phyloP scores from a whole-genome alignment of 768 basidiomycete genomes.

The Sporobolomyces roseus region DNA sequence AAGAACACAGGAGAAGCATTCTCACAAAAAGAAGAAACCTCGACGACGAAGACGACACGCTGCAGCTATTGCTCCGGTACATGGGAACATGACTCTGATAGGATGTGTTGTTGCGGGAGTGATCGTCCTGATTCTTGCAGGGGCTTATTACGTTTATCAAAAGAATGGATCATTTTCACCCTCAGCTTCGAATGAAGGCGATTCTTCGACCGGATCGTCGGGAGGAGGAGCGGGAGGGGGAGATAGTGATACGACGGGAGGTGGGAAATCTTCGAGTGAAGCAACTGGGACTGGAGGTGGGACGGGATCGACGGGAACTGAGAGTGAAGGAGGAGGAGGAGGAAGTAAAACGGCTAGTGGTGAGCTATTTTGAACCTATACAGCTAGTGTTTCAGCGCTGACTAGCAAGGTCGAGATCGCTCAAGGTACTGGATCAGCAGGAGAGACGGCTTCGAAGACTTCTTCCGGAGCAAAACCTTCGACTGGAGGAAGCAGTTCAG shows the following conservation, averaged over 20 bases:
- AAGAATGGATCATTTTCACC: not conserved
- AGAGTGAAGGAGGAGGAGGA: not conserved
- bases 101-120: not conserved
- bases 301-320: not conserved
- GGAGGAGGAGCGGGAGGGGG: no score
- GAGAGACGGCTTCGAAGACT: not conserved
- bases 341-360: not conserved
- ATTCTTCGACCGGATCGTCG: no score
- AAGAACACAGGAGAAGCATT: no score
- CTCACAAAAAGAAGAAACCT: no score
- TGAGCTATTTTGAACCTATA: no score
- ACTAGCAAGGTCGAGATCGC: no score
- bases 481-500: not conserved
- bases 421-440: no score
- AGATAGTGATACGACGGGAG: no score
- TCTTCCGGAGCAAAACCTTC: not conserved
- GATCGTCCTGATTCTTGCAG: not conserved
- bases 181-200: not conserved
- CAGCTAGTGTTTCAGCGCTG: no score
- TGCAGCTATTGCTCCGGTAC: no score
- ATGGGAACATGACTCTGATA: not conserved
- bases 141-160: conserved; percentile 1
- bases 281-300: not conserved
- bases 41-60: no score
- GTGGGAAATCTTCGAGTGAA: no score